Evolutionary conservation across 495 filamentous ascomycete species (phyloP).

Genomic region (Penicillium tannophilum): DNA sequence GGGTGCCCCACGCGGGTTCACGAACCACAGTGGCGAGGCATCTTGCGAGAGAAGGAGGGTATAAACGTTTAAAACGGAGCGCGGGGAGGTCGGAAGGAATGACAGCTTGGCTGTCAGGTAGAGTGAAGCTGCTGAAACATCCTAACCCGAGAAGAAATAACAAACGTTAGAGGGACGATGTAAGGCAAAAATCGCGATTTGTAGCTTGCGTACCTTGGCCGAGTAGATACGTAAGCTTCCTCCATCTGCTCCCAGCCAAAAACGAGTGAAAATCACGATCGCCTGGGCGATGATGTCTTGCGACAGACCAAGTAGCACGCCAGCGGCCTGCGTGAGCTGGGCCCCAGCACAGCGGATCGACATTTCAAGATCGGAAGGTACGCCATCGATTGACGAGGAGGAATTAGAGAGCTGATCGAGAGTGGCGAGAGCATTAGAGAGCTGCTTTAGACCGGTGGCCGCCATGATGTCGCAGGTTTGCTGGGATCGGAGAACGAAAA

Average conservation of each 20-base stretch:
- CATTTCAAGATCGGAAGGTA: conserved; percentile 78
- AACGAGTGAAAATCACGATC: conserved; percentile 83
- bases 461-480: conserved; percentile 27
- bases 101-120: conserved; percentile 87
- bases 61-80: conserved; percentile 83
- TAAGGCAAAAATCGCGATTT: background rate
- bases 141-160: conserved; percentile 43
- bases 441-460: conserved; percentile 47
- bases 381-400: conserved; percentile 64
- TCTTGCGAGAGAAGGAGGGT: conserved; percentile 71
- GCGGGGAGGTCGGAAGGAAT: conserved; percentile 70
- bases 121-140: conserved; percentile 77
- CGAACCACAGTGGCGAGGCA: conserved; percentile 60
- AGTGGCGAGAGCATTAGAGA: conserved; percentile 88
- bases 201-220: conserved; percentile 46
- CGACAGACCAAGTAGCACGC: conserved; percentile 79
- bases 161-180: background rate
- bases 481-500: conserved; percentile 11
- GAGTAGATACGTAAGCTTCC: conserved; percentile 61
- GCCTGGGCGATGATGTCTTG: conserved; percentile 90
- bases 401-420: conserved; percentile 74
- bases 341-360: conserved; percentile 58
- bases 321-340: conserved; percentile 84
- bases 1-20: conserved; percentile 34
- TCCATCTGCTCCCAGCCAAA: conserved; percentile 73